These are phyloP conservation scores for Mortierella sp. DNA, from an alignment of 371 early-diverging fungal species.

Conservation along the genomic window DNA sequence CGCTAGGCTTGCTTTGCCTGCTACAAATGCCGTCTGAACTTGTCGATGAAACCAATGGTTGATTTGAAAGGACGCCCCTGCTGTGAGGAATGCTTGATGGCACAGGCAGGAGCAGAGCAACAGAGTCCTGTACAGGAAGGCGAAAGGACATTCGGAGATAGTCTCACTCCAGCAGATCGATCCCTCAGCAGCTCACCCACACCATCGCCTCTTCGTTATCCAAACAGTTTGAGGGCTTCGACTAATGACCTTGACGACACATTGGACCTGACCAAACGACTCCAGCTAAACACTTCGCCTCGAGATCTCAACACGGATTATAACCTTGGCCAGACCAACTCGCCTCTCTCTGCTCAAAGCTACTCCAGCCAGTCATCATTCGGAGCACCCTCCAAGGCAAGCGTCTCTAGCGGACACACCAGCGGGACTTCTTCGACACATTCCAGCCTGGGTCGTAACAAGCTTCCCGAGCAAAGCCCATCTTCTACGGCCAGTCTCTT, in stretches of 20 bases:
- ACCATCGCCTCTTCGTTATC: conserved; percentile 21
- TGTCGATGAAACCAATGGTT: conserved; percentile 67
- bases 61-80: conserved; percentile 71
- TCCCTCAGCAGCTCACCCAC: conserved; percentile 30
- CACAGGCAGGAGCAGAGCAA: conserved; percentile 57
- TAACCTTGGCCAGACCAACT: conserved; percentile 15
- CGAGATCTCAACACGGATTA: conserved; percentile 22
- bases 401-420: conserved; percentile 39
- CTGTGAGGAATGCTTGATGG: conserved; percentile 76
- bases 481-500: conserved; percentile 9
- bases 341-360: conserved; percentile 43
- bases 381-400: conserved; percentile 15
- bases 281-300: conserved; percentile 27
- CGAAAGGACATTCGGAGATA: conserved; percentile 15
- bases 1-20: conserved; percentile 58
- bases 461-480: conserved; percentile 20
- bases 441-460: conserved; percentile 47
- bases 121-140: conserved; percentile 22
- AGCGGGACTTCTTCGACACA: conserved; percentile 47
- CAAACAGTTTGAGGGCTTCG: background rate
- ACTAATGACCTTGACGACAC: background rate
- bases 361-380: conserved; percentile 43
- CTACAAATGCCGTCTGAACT: conserved; percentile 60
- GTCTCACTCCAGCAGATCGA: conserved; percentile 26
- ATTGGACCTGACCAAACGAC: background rate